Evolutionary conservation across 1,284 basidiomycete genomes (phyloP).

Genomic region (Pholiota adiposa): DNA sequence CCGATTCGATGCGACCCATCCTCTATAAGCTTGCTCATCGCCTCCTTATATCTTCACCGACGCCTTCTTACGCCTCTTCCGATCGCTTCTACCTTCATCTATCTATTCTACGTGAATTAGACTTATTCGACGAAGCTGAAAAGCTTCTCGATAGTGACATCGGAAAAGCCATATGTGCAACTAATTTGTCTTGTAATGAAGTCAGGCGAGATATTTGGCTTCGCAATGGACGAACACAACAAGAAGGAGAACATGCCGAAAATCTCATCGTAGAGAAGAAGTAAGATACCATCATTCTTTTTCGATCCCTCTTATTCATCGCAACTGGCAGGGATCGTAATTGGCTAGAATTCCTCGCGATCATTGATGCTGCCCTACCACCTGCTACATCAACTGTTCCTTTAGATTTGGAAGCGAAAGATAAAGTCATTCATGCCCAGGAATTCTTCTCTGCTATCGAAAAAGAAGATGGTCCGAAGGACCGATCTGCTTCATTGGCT

Average conservation of each 20-base stretch:
- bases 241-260: slow-evolving; percentile 64
- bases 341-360: slow-evolving; percentile 81
- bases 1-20: slow-evolving; percentile 62
- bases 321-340: slow-evolving; percentile 70
- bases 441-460: slow-evolving; percentile 61
- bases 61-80: slow-evolving; percentile 63
- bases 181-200: slow-evolving; percentile 77
- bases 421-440: slow-evolving; percentile 48
- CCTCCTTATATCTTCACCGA: slow-evolving; percentile 61
- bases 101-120: slow-evolving; percentile 69
- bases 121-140: slow-evolving; percentile 70
- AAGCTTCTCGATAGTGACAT: slow-evolving; percentile 70
- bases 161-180: slow-evolving; percentile 67
- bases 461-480: slow-evolving; percentile 65
- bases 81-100: slow-evolving; percentile 81
- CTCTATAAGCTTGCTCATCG: slow-evolving; percentile 75
- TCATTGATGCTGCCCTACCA: slow-evolving; percentile 69
- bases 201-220: slow-evolving; percentile 72
- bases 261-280: slow-evolving; percentile 58
- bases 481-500: slow-evolving; percentile 74
- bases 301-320: slow-evolving; percentile 20
- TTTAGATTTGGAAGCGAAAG: slow-evolving; percentile 37
- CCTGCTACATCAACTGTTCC: slow-evolving; percentile 35
- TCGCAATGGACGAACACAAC: slow-evolving; percentile 52
- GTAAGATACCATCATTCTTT: slow-evolving; percentile 38